Base-by-base conservation (phyloP, 257 asterid genomes). In the Gynochthodes officinalis region DNA sequence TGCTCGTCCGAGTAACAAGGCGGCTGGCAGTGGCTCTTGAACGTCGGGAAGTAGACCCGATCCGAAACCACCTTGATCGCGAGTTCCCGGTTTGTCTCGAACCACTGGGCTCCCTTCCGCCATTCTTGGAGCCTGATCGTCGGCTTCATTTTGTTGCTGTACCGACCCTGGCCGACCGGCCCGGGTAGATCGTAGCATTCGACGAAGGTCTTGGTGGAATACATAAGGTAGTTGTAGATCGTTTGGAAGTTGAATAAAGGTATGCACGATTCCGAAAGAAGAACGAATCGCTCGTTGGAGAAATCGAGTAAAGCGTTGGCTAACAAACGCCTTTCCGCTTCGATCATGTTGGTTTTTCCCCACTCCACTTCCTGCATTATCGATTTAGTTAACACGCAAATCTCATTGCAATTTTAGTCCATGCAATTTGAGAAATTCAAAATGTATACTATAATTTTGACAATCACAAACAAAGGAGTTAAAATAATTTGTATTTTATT, bases 291-390 rank as follows among this genome's bases (percentile, higher is more conserved):
- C 62, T 93, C 89, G 75, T 93, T 93, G 64, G 96, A 87, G 69
- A 83, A 44, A 61, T 92, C 98, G n/a, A 92, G 89, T 4, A 92
- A 67, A 5, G 96, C 97, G n/a, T 90, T 89, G 3, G 93, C 95
- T 8, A 93, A 81, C 39, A 93, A 86, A 0, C 98, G 89, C 30
- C 90, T 84, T 68, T 90, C 98, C 0, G 96, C 98, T 80, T 92
- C 94, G 2, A 92, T 84, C 98, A 92, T 92, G 77, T 86, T 92
- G 84, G 85, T 84, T 79, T 27, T 79, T 67, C 98, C 98, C 98
- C 96, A 92, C 50, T 69, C 78, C 25, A 80, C 84, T 21, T 49
- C 54, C 84, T 83, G 81, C 73, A 50, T 49, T 18, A 2, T 37
- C 42, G 6, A 2, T 7, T 2, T 37, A 7, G 42, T n/a, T n/a